Conservation (phyloP, 768 basidiomycete species). For the Lactarius sanguifluus region DNA sequence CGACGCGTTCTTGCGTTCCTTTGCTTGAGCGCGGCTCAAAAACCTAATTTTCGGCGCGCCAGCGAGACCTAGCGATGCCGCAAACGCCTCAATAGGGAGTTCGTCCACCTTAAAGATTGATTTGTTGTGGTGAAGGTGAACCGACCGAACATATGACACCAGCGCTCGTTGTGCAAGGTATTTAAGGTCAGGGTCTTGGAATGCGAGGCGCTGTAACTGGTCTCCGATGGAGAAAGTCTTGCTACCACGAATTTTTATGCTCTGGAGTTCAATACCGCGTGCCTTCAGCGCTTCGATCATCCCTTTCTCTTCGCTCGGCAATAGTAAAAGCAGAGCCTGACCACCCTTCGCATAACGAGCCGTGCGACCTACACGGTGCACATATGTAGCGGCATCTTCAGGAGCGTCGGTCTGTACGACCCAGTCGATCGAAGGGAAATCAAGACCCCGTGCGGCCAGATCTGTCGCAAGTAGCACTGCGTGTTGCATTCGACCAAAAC, state of each 20-base stretch:
- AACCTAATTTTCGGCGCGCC: slow-evolving; percentile 97
- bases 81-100: slow-evolving; percentile 80
- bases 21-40: slow-evolving; percentile 61
- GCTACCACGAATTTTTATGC: slow-evolving; percentile 86
- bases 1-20: slow-evolving; percentile 74
- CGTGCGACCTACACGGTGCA: slow-evolving; percentile 94
- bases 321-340: slow-evolving; percentile 75
- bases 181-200: slow-evolving; percentile 95
- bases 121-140: slow-evolving; percentile 94
- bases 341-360: slow-evolving; percentile 92
- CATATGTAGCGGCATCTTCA: slow-evolving; percentile 96
- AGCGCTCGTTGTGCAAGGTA: slow-evolving; percentile 95
- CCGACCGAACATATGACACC: slow-evolving; percentile 90
- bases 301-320: slow-evolving; percentile 92
- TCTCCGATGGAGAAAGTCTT: slow-evolving; percentile 84
- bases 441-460: slow-evolving; percentile 92
- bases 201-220: slow-evolving; percentile 88
- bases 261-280: slow-evolving; percentile 69
- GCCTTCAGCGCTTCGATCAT: slow-evolving; percentile 70
- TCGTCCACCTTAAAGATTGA: slow-evolving; percentile 82
- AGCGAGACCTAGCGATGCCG: slow-evolving; percentile 87
- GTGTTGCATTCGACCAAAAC: slow-evolving; percentile 78
- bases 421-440: slow-evolving; percentile 97
- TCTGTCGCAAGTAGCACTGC: slow-evolving; percentile 94
- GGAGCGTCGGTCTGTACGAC: slow-evolving; percentile 95